Base-by-base conservation (phyloP, 129 eudicot genomes). In the Centella asiatica region DNA sequence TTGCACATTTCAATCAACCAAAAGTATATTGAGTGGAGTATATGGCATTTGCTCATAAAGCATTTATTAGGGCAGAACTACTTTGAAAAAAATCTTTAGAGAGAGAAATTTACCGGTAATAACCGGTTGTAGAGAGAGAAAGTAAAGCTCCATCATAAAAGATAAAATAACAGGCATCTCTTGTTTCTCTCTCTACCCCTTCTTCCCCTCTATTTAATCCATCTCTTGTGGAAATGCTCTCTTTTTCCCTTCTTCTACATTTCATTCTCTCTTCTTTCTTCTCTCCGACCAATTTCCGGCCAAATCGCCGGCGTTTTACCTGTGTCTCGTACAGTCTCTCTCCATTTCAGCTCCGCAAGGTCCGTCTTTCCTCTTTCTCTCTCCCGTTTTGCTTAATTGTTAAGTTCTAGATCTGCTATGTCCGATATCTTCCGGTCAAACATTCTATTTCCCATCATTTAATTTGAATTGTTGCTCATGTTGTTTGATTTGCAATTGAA, bases 381-480 rank as follows among this genome's bases (percentile, higher is more conserved):
- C 34, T 45, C 61, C 69, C 23, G 67, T 74, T 23, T 68, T 47
- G 23, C 15, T 14, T 24, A 12, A 11, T n/a, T 1, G n/a, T 54
- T 49, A 24, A 45, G 66, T 44, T 70, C 50, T 64, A 82, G 88
- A 82, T 79, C 89, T 79, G 73, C 49, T 73, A 12, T 51, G 2
- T 57, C 46, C 26, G 44, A 45, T 44, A 61, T 52, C 18, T 52
- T 25, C 33, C 44, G 52, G 66, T 63, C 74, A 48, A 62, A 36
- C n/a, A 69, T 71, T 48, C 46, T 63, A 48, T 48, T 44, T 46
- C 11, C 39, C 31, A 36, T 22, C 45, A 7, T 53, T 60, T 15
- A 4, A 29, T 48, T 14, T 53, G 4, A 23, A 5, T 19, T 31
- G 55, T 45, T 62, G 23, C 37, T 50, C 45, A 5, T 36, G 4